Conservation (phyloP, 83 land plant genomes). For the Diphasiastrum complanatum region DNA sequence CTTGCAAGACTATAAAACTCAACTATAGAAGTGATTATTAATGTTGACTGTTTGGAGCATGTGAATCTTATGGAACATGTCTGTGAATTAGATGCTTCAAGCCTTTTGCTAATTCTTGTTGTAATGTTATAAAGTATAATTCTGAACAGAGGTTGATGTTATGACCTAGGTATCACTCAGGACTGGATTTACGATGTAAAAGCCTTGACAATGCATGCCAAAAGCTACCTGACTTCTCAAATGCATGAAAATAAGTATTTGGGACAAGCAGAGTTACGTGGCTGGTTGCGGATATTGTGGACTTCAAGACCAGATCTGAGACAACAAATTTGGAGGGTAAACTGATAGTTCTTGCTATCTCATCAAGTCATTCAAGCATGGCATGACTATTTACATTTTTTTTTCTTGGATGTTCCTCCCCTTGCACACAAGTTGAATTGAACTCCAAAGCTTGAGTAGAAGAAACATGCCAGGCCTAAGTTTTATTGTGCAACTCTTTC, state of each 20-base stretch:
- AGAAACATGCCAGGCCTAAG: too few relatives aligned
- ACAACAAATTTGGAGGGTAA: slow-evolving; percentile 85
- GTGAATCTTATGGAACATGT: too few relatives aligned
- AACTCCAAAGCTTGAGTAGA: background rate
- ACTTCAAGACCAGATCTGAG: slow-evolving; percentile 51
- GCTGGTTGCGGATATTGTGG: slow-evolving; percentile 88
- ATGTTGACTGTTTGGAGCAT: too few relatives aligned
- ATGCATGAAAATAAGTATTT: slow-evolving; percentile 51
- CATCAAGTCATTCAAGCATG: too few relatives aligned
- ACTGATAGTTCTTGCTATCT: too few relatives aligned
- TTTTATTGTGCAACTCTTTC: background rate
- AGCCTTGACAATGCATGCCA: slow-evolving; percentile 40
- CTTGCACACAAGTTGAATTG: background rate
- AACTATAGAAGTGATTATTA: background rate
- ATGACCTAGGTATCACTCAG: slow-evolving; percentile 1
- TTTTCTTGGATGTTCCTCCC: background rate
- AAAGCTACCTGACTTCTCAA: slow-evolving; percentile 45
- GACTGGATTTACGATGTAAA: slow-evolving; percentile 47
- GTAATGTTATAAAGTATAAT: too few relatives aligned
- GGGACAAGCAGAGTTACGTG: slow-evolving; percentile 64
- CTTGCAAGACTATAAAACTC: background rate
- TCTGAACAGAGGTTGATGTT: too few relatives aligned
- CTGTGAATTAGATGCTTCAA: too few relatives aligned
- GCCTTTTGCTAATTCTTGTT: too few relatives aligned
- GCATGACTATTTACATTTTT: background rate